Conservation (phyloP, 1,284 basidiomycete genomes). For the Heliocybe sulcata region DNA sequence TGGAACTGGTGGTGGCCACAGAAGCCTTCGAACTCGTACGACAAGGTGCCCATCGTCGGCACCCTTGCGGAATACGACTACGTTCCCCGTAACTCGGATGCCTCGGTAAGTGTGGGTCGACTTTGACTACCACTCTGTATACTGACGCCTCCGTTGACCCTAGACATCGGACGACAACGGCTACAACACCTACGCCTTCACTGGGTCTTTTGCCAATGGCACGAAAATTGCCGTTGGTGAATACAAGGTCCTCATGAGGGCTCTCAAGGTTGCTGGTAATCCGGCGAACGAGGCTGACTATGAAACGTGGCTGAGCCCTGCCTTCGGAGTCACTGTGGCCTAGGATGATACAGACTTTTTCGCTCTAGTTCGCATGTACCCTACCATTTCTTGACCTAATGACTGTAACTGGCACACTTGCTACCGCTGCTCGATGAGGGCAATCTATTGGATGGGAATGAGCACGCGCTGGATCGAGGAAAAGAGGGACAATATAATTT, state of each 20-base stretch:
- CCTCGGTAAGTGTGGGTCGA: conserved; percentile 20
- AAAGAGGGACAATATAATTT: too few species aligned
- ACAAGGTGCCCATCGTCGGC: conserved; percentile 27
- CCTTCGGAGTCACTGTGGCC: conserved; percentile 22
- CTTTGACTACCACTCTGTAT: conserved; percentile 7
- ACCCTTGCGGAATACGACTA: conserved; percentile 28
- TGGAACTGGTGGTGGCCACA: conserved; percentile 7
- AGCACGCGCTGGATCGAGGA: too few species aligned
- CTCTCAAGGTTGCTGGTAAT: conserved; percentile 52
- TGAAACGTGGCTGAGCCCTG: conserved; percentile 43
- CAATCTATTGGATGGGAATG: too few species aligned
- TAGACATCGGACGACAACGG: conserved; percentile 21
- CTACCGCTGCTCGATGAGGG: too few species aligned
- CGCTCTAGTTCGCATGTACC: too few species aligned
- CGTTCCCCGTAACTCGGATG: conserved; percentile 28
- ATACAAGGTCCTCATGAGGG: conserved; percentile 54
- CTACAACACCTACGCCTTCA: conserved; percentile 31
- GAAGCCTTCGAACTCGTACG: conserved; percentile 16
- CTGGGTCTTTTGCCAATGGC: conserved; percentile 43
- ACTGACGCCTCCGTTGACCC: not conserved
- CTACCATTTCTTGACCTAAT: too few species aligned
- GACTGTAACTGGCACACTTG: too few species aligned
- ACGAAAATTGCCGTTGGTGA: conserved; percentile 51
- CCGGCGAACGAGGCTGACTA: conserved; percentile 45
- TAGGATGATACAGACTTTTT: not conserved